Base-by-base conservation (phyloP, 345 rosid genomes). In the Citrus australasica region DNA sequence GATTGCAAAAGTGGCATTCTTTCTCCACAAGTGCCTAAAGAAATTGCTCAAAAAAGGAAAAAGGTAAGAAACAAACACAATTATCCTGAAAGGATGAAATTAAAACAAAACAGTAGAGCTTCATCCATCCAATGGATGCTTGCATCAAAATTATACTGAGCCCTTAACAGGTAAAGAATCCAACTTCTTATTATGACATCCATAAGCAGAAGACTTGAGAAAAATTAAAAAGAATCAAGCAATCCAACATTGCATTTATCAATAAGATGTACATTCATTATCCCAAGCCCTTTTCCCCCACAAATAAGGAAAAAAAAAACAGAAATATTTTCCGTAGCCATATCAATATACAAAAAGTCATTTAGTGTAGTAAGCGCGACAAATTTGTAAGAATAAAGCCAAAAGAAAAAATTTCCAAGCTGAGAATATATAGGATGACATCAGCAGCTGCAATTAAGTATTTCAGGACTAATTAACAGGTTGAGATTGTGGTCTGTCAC, bases 1-100 rank as follows among this genome's bases (percentile, higher is more conserved):
- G 71, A 97, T 94, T 9, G 98, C 98, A 85, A 93, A 89, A 53
- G 98, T 92, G n/a, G 96, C 93, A 84, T 97, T 97, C 80, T 88
- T 86, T 83, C 99, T 90, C 99, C 99, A 97, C 84, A 97, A 84
- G 83, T 92, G 93, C 93, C 99, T 97, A 92, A 84, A 76, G 72
- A 78, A 78, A 70, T 64, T 60, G 81, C 65, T 65, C 69, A 79
- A 70, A 24, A 30, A 53, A 70, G 17, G 9, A 30, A 56, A 81
- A 55, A 65, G 67, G 22, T 22, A 6, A 67, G 82, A 37, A 33
- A 66, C 38, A 19, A 0, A 4, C 74, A 76, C 16, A 60, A 17
- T 76, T 55, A 61, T 60, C 67, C 61, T 42, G 11, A 32, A 53
- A 65, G 22, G 0, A 55, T 56, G 66, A 68, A 67, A 33, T 64